Evolutionary conservation across 352 stramenopile genomes (phyloP), one percentile per base, ranked within the genome.

Genomic region (Pythium aristosporum): DNA sequence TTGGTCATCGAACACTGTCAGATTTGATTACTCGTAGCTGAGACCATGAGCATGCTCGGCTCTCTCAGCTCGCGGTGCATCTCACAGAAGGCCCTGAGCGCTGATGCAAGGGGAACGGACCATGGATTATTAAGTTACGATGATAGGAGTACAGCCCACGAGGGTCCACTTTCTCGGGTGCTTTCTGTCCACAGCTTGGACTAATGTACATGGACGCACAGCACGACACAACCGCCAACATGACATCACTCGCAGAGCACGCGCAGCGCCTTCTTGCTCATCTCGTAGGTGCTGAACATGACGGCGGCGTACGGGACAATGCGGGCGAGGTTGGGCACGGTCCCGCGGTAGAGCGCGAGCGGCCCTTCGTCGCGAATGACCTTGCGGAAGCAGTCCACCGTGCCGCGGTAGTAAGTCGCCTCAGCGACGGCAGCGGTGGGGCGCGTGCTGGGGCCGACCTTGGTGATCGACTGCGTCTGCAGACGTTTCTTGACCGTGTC

Each of bases 271-370:
- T 88, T 82, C 70, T 93, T 93, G 56, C 79, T 89, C 68, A 76
- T 82, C 67, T 93, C 85, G 59, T 87, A 93, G 28, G 85, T 89
- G 63, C 79, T 88, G 68, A 92, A 94, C 80, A 91, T 91, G 56
- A 94, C 78, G 16, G 86, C 86, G 2, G 83, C 81, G 69, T 91
- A 92, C 47, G 86, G 86, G 30, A 92, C 80, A 58, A 94, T 84
- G 41, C 85, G 85, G 11, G 81, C 77, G 51, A 92, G 73, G 64
- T 94, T 94, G 52, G 86, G 77, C n/a, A 88, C 60, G 3, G 82
- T 91, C 52, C 86, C 84, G 37, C 83, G 82, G 63, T 92, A 95
- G 48, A 95, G 72, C 60, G 77, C 84, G 32, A 84, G 42, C 12
- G 72, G 65, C 0, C 86, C 86, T 74, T 93, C 86, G 41, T 92